Conservation (phyloP, 306 rosid species). For the Lablab purpureus region DNA sequence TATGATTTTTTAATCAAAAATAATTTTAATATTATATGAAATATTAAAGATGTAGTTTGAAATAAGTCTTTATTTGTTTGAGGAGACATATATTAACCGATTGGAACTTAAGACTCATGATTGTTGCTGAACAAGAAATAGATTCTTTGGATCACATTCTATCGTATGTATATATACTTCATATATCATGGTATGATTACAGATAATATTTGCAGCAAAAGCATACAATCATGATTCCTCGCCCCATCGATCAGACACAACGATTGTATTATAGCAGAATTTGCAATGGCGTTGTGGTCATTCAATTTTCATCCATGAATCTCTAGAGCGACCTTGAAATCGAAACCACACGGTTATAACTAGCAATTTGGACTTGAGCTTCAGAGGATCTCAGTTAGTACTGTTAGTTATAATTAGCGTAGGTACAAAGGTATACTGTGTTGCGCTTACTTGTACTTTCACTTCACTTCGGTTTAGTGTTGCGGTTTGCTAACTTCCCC, state of each 20-base stretch:
- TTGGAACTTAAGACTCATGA: not conserved
- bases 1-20: not conserved
- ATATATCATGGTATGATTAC: not conserved
- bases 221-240: not conserved
- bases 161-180: not conserved
- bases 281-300: slow-evolving; percentile 30
- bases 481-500: slow-evolving; percentile 32
- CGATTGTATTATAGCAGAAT: slow-evolving; percentile 25
- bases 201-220: not conserved
- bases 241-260: slow-evolving; percentile 15
- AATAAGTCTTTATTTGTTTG: not conserved
- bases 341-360: slow-evolving; percentile 12
- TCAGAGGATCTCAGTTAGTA: not conserved
- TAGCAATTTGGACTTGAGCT: not conserved
- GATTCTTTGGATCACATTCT: not conserved
- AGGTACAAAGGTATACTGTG: not conserved
- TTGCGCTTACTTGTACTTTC: slow-evolving; percentile 53
- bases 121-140: not conserved
- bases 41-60: not conserved
- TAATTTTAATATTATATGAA: not conserved
- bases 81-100: too few species aligned
- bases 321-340: slow-evolving; percentile 46
- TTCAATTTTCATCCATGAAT: not conserved
- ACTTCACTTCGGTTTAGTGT: slow-evolving; percentile 39
- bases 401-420: not conserved